These are phyloP conservation scores for Brasilioporus rufonigricans DNA, from an alignment of 768 basidiomycete species.

Conservation along the genomic window DNA sequence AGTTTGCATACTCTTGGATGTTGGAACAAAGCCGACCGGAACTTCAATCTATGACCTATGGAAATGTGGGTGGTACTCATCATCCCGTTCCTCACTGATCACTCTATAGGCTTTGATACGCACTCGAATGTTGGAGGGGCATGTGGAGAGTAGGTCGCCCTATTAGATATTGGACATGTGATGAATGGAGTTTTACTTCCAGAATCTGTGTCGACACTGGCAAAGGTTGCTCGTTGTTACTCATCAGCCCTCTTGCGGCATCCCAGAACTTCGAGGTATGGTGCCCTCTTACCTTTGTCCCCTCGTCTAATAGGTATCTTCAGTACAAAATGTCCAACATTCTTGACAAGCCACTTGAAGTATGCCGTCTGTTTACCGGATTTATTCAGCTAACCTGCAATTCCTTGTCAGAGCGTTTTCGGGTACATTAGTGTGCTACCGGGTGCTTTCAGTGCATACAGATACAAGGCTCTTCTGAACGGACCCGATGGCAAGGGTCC, in stretches of 20 bases:
- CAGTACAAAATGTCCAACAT: constrained; percentile 96
- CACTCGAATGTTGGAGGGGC: constrained; percentile 88
- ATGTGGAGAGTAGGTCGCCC: constrained; percentile 75
- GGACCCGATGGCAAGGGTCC: constrained; percentile 88
- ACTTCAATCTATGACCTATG: constrained; percentile 96
- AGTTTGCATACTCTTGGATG: constrained; percentile 92
- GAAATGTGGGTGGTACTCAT: constrained; percentile 60
- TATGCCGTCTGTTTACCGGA: constrained; percentile 33
- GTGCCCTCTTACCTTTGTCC: background rate
- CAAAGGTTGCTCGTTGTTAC: constrained; percentile 64
- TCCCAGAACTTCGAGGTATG: constrained; percentile 91
- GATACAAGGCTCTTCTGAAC: constrained; percentile 85
- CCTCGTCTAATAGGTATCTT: background rate
- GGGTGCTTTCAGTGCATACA: constrained; percentile 89
- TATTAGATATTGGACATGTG: background rate
- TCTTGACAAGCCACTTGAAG: constrained; percentile 92
- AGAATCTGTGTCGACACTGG: constrained; percentile 85
- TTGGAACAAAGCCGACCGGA: constrained; percentile 92
- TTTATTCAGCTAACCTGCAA: background rate
- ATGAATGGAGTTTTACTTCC: background rate
- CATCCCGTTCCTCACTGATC: constrained; percentile 2
- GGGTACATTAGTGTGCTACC: constrained; percentile 88
- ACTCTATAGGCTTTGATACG: constrained; percentile 62
- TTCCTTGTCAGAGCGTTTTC: constrained; percentile 59
- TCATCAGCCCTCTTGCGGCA: constrained; percentile 78